phyloP scores from a whole-genome alignment of 495 filamentous ascomycete species.

The Penicillium maclennaniae region DNA sequence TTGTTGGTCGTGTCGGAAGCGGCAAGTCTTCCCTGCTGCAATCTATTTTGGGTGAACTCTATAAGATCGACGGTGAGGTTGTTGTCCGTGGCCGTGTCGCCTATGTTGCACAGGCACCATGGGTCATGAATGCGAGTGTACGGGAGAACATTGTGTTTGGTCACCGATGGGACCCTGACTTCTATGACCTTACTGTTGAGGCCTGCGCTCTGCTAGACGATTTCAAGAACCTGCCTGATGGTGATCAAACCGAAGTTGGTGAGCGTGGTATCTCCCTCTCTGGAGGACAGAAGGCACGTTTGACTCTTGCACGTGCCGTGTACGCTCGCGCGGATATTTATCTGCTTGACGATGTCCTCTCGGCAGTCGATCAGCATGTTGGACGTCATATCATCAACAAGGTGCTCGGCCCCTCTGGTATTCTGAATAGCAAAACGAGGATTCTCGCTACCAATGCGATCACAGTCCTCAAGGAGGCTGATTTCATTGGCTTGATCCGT shows the following conservation, averaged over 20 bases:
- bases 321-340: slow-evolving; percentile 98
- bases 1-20: slow-evolving; percentile 90
- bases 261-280: slow-evolving; percentile 97
- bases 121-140: slow-evolving; percentile 98
- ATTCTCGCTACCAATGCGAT: slow-evolving; percentile 97
- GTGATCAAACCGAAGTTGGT: slow-evolving; percentile 93
- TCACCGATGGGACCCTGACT: slow-evolving; percentile 87
- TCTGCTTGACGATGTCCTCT: slow-evolving; percentile 88
- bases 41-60: slow-evolving; percentile 82
- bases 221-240: slow-evolving; percentile 88
- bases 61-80: slow-evolving; percentile 84
- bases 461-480: slow-evolving; percentile 79
- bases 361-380: slow-evolving; percentile 96
- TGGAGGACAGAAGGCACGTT: slow-evolving; percentile 91
- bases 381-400: slow-evolving; percentile 91
- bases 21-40: slow-evolving; percentile 93
- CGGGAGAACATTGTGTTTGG: slow-evolving; percentile 97
- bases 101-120: slow-evolving; percentile 87
- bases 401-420: slow-evolving; percentile 80
- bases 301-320: slow-evolving; percentile 93
- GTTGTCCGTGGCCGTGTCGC: slow-evolving; percentile 74
- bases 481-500: slow-evolving; percentile 78
- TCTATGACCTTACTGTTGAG: slow-evolving; percentile 91
- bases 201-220: slow-evolving; percentile 92
- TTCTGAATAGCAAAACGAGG: slow-evolving; percentile 82